Evolutionary conservation across 208 protist genomes (phyloP), one percentile per base, ranked within the genome.

Genomic region (Leptomonas seymouri): DNA sequence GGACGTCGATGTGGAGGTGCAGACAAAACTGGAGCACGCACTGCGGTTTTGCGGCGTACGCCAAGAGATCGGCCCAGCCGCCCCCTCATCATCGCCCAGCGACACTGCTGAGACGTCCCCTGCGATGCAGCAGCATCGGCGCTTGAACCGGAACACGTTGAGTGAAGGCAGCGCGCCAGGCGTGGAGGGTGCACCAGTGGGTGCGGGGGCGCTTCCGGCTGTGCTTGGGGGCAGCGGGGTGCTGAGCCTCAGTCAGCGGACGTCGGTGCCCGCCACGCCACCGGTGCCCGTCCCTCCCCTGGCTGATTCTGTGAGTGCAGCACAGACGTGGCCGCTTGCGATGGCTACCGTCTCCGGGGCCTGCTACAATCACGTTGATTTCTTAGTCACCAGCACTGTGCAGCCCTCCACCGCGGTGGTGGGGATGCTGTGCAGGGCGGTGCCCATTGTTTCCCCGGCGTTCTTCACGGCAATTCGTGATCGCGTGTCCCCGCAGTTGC

Each of bases 371-470:
- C 16, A 18, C 34, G 58, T 77, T 1, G 58, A 49, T 53, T 72
- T 80, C 23, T 41, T 78, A 16, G 69, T 82, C 23, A 78, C 84
- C 14, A 76, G 67, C 66, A 65, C 42, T 27, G 63, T 89, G 30
- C 78, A 76, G 62, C 80, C 82, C 14, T 82, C 84, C n/a, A 73
- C 82, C 20, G 81, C 74, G 30, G 75, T 83, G 25, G 76, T 95
- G 3, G 82, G 82, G 12, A 76, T 84, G 66, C 69, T 95, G n/a
- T 89, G 82, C 64, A 67, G 85, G 14, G 76, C 71, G 15, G 71
- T 71, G 12, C 80, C 80, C 42, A 81, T 95, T 50, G 89, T 95
- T 15, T 76, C 77, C 0, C 86, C 86, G 14, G 71, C 58, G 25
- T 95, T 83, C 74, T 89, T 95, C 57, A 36, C 58, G 20, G 76